These are phyloP conservation scores for Colletotrichum karsti DNA, from an alignment of 2,329 filamentous ascomycete genomes.

Conservation along the genomic window DNA sequence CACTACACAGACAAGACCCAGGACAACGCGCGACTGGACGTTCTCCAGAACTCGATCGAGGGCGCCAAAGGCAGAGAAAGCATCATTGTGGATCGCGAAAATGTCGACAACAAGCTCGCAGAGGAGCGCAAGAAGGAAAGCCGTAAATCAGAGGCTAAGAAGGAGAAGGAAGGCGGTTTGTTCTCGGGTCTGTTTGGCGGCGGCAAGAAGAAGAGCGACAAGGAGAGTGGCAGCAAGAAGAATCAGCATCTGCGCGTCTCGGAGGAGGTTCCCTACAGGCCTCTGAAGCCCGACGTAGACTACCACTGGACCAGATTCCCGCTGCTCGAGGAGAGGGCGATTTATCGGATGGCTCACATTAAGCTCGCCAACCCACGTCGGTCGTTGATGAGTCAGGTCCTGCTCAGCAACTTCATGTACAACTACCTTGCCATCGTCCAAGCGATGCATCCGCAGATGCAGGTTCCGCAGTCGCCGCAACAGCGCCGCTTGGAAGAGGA, in stretches of 20 bases:
- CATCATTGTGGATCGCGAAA: slow-evolving; percentile 82
- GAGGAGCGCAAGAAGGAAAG: slow-evolving; percentile 86
- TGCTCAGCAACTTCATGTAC: slow-evolving; percentile 99
- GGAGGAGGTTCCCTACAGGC: slow-evolving; percentile 77
- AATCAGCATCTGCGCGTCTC: slow-evolving; percentile 78
- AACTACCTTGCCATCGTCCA: slow-evolving; percentile 98
- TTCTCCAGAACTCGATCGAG: slow-evolving; percentile 89
- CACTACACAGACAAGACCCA: slow-evolving; percentile 65
- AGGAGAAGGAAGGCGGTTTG: slow-evolving; percentile 91
- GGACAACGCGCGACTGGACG: slow-evolving; percentile 85
- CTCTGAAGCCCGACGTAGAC: slow-evolving; percentile 86
- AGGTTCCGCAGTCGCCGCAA: slow-evolving; percentile 85
- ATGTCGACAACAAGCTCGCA: slow-evolving; percentile 74
- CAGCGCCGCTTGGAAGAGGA: slow-evolving; percentile 70
- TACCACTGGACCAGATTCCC: slow-evolving; percentile 97
- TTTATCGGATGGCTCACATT: slow-evolving; percentile 98
- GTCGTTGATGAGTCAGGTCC: slow-evolving; percentile 90
- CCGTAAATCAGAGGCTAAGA: slow-evolving; percentile 82
- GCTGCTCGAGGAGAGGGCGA: slow-evolving; percentile 93
- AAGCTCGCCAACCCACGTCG: slow-evolving; percentile 97
- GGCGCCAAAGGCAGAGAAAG: slow-evolving; percentile 79
- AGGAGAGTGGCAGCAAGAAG: slow-evolving; percentile 79
- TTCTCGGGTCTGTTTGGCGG: slow-evolving; percentile 94
- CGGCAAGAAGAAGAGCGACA: slow-evolving; percentile 85
- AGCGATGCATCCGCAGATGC: slow-evolving; percentile 96